These are phyloP conservation scores for Apophysomyces ossiformis DNA, from an alignment of 371 early-diverging fungal species.

Conservation along the genomic window DNA sequence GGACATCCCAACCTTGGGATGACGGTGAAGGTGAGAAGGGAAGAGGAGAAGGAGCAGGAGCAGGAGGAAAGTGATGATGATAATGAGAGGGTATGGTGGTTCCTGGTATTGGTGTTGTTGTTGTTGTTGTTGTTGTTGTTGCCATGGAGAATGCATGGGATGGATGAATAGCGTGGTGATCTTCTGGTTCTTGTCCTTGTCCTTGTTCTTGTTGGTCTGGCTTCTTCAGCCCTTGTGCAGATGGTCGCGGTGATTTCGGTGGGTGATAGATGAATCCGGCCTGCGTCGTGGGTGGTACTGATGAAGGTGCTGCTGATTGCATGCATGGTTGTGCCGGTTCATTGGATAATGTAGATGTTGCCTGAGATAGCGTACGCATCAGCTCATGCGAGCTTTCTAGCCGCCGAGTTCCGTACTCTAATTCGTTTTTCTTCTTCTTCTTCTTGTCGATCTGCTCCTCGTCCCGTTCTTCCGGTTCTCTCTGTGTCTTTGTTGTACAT, in stretches of 20 bases:
- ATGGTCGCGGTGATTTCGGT: conserved; percentile 30
- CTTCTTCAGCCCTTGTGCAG: conserved; percentile 12
- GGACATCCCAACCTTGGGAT: background rate
- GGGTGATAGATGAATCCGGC: background rate
- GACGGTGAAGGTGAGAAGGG: background rate
- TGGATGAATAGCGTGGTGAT: too few relatives aligned
- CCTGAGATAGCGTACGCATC: background rate
- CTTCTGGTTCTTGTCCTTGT: background rate
- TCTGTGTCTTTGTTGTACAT: too few relatives aligned
- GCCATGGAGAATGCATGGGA: background rate
- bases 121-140: conserved; percentile 3
- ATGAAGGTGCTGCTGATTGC: background rate
- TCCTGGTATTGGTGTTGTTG: conserved; percentile 7
- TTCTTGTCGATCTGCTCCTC: background rate
- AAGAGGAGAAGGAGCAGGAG: background rate
- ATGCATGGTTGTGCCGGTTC: background rate
- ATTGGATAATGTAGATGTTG: background rate
- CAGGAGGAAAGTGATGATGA: too few relatives aligned
- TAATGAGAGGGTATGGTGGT: conserved; percentile 11
- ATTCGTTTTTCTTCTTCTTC: background rate
- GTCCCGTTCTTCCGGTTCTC: too few relatives aligned
- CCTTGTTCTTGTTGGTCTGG: conserved; percentile 4
- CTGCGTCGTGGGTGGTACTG: background rate
- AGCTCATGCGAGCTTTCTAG: background rate
- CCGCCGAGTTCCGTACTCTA: background rate